Base-by-base conservation (phyloP, 208 protist genomes). In the Crithidia fasciculata region DNA sequence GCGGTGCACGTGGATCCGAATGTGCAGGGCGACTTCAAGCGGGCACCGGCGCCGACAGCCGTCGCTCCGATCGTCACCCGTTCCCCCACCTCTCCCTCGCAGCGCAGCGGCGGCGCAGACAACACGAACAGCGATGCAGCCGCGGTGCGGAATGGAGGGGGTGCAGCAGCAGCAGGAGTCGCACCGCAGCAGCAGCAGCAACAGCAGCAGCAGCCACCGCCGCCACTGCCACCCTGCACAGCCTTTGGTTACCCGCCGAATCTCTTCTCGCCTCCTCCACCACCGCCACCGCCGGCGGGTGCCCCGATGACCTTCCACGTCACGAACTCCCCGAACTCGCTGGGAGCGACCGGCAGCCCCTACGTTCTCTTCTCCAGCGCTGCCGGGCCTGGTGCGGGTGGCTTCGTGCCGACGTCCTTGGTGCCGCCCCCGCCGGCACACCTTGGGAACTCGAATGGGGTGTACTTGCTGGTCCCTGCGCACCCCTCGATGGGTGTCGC, bases 1-100 rank as follows among this genome's bases (percentile, higher is more conserved):
- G 74, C 84, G 37, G 74, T 93, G 41, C 74, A 91, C 74, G 82
- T 96, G 1, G 89, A 96, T 57, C 86, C 87, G 9, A 90, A 44
- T 19, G 83, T 92, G 64, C 76, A 85, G 68, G 80, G 73, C 40
- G 80, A 88, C 63, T 90, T 85, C 62, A 89, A 89, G 61, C 86
- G 88, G 15, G 85, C 83, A 6, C 80, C 80, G 13, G 79, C 82
- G 19, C 86, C 84, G 56, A 78, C 83, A 40, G 66, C 68, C 15
- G 64, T 85, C 7, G 72, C 81, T 2, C 84, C 73, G 37, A 71
- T 85, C 6, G 66, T 69, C 49, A 5, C 53, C 12, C 40, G 54
- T 19, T 59, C 53, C 4, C 41, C 54, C 4, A 55, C 65, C 28
- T 60, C 47, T 8, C 54, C 37, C 4, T 54, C 50, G 3, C 57